phyloP scores from a whole-genome alignment of 768 basidiomycete species.

The Suillus discolor region DNA sequence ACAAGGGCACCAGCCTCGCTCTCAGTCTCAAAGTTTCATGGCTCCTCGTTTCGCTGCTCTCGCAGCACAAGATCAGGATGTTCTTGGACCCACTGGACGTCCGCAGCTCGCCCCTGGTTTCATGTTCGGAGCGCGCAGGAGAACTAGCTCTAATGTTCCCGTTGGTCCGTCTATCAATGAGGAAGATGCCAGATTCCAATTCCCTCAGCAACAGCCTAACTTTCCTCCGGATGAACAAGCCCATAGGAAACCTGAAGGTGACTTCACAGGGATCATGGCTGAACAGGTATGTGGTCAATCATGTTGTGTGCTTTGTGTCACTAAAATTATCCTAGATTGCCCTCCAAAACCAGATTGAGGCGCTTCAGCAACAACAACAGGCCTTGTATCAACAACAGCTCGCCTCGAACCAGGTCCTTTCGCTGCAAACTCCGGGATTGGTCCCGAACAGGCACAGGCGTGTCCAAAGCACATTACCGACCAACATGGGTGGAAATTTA shows the following conservation, averaged over 20 bases:
- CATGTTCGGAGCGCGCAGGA: constrained; percentile 76
- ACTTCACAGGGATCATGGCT: constrained; percentile 90
- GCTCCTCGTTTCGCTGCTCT: constrained; percentile 88
- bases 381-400: constrained; percentile 89
- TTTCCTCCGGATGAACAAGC: constrained; percentile 37
- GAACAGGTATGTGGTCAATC: constrained; percentile 71
- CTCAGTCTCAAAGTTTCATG: constrained; percentile 82
- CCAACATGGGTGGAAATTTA: constrained; percentile 51
- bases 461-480: constrained; percentile 83
- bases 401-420: constrained; percentile 83
- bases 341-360: constrained; percentile 88
- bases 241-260: constrained; percentile 65
- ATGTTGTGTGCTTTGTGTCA: constrained; percentile 11
- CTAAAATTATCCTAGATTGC: constrained; percentile 60
- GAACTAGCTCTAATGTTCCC: constrained; percentile 52
- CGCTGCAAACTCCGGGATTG: constrained; percentile 76
- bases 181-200: constrained; percentile 81
- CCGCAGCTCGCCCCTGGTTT: constrained; percentile 91
- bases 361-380: constrained; percentile 87
- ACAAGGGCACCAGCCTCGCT: constrained; percentile 65
- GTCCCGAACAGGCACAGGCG: constrained; percentile 77
- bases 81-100: constrained; percentile 72
- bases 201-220: constrained; percentile 65
- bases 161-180: constrained; percentile 78
- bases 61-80: constrained; percentile 66